Evolutionary conservation across 306 rosid species (phyloP).

Genomic region (Glycyrrhiza uralensis): DNA sequence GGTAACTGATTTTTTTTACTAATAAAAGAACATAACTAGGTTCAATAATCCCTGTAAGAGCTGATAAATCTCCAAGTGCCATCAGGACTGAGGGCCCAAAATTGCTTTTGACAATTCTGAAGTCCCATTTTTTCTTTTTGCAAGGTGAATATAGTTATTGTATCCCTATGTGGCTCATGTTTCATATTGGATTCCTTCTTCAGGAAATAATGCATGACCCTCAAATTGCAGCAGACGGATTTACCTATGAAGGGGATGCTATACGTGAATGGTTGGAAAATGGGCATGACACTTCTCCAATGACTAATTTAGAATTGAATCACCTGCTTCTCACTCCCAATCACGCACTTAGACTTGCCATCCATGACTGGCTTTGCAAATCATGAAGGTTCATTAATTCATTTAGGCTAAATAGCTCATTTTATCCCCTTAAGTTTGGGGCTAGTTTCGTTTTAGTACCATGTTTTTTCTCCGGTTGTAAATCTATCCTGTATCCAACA

Average conservation of each 20-base stretch:
- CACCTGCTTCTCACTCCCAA: constrained; percentile 72
- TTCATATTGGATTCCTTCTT: constrained; percentile 26
- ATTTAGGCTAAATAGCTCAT: constrained; percentile 6
- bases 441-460: neutral
- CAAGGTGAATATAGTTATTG: neutral
- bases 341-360: constrained; percentile 65
- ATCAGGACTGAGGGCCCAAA: neutral
- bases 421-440: neutral
- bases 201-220: constrained; percentile 97
- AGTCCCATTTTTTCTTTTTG: neutral
- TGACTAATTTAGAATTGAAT: constrained; percentile 72
- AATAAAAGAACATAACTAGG: neutral
- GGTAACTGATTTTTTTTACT: constrained; percentile 38
- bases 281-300: constrained; percentile 77
- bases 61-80: neutral
- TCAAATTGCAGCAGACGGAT: constrained; percentile 85
- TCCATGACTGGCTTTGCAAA: constrained; percentile 93
- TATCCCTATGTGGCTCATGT: constrained; percentile 15
- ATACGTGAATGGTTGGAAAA: constrained; percentile 69
- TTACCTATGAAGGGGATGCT: constrained; percentile 95
- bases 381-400: constrained; percentile 29
- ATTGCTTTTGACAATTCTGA: neutral
- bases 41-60: neutral
- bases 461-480: neutral
- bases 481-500: neutral